Conservation (phyloP, 805 yeast genomes). For the Vanderwaltozyma verrucispora region DNA sequence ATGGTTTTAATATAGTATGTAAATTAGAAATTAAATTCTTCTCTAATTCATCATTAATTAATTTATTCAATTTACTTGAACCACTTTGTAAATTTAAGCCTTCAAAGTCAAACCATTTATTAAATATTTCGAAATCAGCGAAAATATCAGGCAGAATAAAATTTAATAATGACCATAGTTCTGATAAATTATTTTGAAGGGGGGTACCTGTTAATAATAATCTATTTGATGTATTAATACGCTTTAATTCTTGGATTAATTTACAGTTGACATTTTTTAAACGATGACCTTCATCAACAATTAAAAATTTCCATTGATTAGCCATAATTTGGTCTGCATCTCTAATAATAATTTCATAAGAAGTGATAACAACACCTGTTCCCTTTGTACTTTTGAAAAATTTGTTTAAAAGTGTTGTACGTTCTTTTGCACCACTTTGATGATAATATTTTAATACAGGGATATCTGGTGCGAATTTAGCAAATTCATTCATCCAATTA, state of each 20-base stretch:
- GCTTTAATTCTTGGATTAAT: constrained; percentile 61
- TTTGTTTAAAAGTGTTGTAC: constrained; percentile 24
- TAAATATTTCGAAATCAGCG: constrained; percentile 79
- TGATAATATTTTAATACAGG: constrained; percentile 60
- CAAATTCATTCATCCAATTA: constrained; percentile 74
- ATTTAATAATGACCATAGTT: constrained; percentile 85
- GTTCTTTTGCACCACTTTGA: constrained; percentile 34
- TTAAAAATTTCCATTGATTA: constrained; percentile 66
- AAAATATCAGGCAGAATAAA: constrained; percentile 90
- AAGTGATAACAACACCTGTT: constrained; percentile 56
- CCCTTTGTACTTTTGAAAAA: constrained; percentile 33
- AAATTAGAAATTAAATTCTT: constrained; percentile 59
- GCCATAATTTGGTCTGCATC: constrained; percentile 49
- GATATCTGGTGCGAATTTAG: constrained; percentile 60
- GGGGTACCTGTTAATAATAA: constrained; percentile 93
- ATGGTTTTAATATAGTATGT: constrained; percentile 84
- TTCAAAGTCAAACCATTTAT: constrained; percentile 87
- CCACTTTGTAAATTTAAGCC: constrained; percentile 35
- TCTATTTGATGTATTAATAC: constrained; percentile 56
- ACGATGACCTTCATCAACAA: constrained; percentile 95
- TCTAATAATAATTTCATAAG: constrained; percentile 68
- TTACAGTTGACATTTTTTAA: constrained; percentile 75
- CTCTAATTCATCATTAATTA: constrained; percentile 49
- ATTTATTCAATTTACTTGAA: constrained; percentile 26
- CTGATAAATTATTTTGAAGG: constrained; percentile 79